Base-by-base conservation (phyloP, 495 filamentous ascomycete species). In the Aspergillus indologenus region DNA sequence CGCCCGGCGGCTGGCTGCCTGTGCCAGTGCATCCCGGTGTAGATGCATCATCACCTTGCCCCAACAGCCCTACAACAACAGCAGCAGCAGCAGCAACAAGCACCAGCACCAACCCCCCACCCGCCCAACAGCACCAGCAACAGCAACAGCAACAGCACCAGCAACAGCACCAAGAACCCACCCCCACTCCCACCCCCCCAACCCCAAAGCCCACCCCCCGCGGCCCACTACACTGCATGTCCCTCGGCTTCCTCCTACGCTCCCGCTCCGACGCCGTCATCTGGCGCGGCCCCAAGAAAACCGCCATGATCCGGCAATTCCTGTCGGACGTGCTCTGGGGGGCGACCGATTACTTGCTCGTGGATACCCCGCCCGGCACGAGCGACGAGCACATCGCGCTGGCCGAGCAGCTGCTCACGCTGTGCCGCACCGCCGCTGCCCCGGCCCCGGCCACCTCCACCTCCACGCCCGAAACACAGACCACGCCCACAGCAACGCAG, bases 201-300 rank as follows among this genome's bases (percentile, higher is more conserved):
- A 29, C 26, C 26, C 9, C 26, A 3, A 4, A 3, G 55, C 34
- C 6, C 23, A 22, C 48, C 17, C 45, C 50, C 5, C 69, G 71
- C 44, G 90, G 90, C 18, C 79, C 87, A 19, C 84, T 97, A 40
- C 82, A 84, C 56, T 92, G 90, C 75, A 97, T 98, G 89, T 95
- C 90, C 52, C 83, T 98, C 0, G 94, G 91, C 22, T 96, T 98
- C 69, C 81, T 98, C 21, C 83, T 98, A 15, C 86, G 85, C 29
- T 81, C 86, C 53, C 81, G 93, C 64, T 88, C 86, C 60, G 91
- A 96, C 64, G 92, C 92, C 3, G 91, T 98, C 0, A 91, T 98
- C 56, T 98, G 94, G 94, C 86, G 94, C 48, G 94, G 94, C 0
- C 94, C 94, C 0, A 98, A 98, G 75, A 98, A 98, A 76, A 98